Conservation (phyloP, 768 basidiomycete species). For the Boletus sp. region DNA sequence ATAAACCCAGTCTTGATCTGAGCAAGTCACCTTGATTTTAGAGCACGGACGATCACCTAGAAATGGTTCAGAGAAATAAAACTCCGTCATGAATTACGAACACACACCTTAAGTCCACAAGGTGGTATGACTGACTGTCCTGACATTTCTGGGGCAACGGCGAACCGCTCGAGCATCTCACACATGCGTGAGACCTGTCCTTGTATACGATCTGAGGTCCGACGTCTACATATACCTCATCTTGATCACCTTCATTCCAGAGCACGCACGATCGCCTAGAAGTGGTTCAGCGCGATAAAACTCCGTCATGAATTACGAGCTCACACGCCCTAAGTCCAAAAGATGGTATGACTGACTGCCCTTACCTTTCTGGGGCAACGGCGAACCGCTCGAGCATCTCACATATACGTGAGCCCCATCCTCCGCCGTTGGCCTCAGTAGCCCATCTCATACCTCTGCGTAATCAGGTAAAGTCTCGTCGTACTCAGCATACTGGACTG, state of each 20-base stretch:
- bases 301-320: neutral
- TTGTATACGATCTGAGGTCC: too few relatives aligned
- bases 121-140: neutral
- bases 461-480: neutral
- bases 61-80: neutral
- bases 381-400: slow-evolving; percentile 1
- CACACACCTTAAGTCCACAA: slow-evolving; percentile 11
- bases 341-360: neutral
- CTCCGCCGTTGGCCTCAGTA: neutral
- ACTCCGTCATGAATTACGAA: neutral
- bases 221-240: too few relatives aligned
- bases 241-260: too few relatives aligned
- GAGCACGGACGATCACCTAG: neutral
- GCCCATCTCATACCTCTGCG: neutral
- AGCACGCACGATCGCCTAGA: neutral
- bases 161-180: too few relatives aligned
- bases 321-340: slow-evolving; percentile 9
- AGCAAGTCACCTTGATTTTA: neutral
- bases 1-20: neutral
- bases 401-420: slow-evolving; percentile 15
- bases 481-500: neutral
- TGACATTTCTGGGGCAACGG: slow-evolving; percentile 1
- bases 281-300: neutral
- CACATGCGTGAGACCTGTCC: too few relatives aligned
- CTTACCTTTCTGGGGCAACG: neutral